phyloP scores from a whole-genome alignment of 768 basidiomycete genomes.

The Symmetrospora coprosmae region DNA sequence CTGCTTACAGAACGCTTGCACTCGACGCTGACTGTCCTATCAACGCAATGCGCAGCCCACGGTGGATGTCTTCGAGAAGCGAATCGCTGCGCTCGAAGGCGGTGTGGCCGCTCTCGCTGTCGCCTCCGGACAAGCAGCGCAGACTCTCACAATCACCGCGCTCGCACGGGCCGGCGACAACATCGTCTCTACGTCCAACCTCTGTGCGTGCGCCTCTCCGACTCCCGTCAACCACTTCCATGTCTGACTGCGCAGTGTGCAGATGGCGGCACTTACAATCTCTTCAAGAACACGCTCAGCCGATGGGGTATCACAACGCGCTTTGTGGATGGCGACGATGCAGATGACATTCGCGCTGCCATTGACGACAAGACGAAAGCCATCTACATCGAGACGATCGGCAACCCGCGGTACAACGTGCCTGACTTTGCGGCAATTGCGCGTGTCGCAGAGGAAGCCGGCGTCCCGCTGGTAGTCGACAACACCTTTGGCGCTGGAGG shows the following conservation, averaged over 20 bases:
- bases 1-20: too few species aligned
- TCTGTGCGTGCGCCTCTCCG: slow-evolving; percentile 49
- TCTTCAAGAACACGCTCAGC: slow-evolving; percentile 43
- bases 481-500: slow-evolving; percentile 37
- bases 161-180: slow-evolving; percentile 48
- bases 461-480: slow-evolving; percentile 65
- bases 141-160: slow-evolving; percentile 55
- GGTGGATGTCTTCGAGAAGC: slow-evolving; percentile 57
- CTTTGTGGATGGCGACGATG: slow-evolving; percentile 48
- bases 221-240: not conserved
- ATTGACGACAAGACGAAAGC: slow-evolving; percentile 60
- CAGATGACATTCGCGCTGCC: slow-evolving; percentile 49
- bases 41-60: slow-evolving; percentile 25
- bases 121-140: slow-evolving; percentile 56
- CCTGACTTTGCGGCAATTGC: slow-evolving; percentile 54
- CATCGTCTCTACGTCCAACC: slow-evolving; percentile 54
- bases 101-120: slow-evolving; percentile 62
- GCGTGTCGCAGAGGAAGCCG: slow-evolving; percentile 58
- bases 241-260: not conserved
- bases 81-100: slow-evolving; percentile 66
- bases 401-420: slow-evolving; percentile 59
- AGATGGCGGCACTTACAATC: slow-evolving; percentile 24
- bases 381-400: slow-evolving; percentile 52
- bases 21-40: too few species aligned
- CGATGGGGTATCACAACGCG: slow-evolving; percentile 53